Base-by-base conservation (phyloP, 345 rosid genomes). In the Eutrema heterophyllum region DNA sequence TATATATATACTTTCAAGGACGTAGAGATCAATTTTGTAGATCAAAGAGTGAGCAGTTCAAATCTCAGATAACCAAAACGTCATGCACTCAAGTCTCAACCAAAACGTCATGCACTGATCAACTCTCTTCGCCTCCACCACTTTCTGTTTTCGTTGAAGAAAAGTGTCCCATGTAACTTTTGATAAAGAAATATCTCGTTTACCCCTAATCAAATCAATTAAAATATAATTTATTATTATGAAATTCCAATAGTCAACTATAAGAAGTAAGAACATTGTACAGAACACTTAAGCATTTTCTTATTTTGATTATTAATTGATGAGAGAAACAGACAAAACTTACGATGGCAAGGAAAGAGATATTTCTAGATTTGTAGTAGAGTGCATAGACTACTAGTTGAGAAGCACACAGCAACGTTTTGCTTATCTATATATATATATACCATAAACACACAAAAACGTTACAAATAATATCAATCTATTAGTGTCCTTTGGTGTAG, bases 41-140 rank as follows among this genome's bases (percentile, higher is more conserved):
- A 86, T 60, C 21, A 77, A 26, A 0, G 83, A 71, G 61, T 82
- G 82, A 30, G 72, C 18, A 32, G 75, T 71, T 86, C 87, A 84
- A 26, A 77, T 51, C 1, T 2, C 7, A 55, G 89, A 86, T 39
- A 83, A 76, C 51, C 27, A 76, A 16, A 85, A 85, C 1, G 86
- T 84, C 87, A 85, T 83, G 73, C 83, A 83, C 54, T n/a, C n/a
- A n/a, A n/a, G n/a, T n/a, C n/a, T n/a, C n/a, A 83, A 76, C 51
- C 27, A 76, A 16, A 85, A 85, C 1, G 24, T 21, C 0, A 21
- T 21, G 24, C 24, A 21, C 24, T 21, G 24, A 21, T 21, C 24
- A 21, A 21, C 24, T 21, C 24, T 21, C 24, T 21, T 21, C 24
- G 1, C 1, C 4, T 36, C 6, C 3, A 73, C 65, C 40, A 83